Evolutionary conservation across 768 basidiomycete species (phyloP), one percentile per base, ranked within the genome.

Genomic region (Leccinum variicolor): DNA sequence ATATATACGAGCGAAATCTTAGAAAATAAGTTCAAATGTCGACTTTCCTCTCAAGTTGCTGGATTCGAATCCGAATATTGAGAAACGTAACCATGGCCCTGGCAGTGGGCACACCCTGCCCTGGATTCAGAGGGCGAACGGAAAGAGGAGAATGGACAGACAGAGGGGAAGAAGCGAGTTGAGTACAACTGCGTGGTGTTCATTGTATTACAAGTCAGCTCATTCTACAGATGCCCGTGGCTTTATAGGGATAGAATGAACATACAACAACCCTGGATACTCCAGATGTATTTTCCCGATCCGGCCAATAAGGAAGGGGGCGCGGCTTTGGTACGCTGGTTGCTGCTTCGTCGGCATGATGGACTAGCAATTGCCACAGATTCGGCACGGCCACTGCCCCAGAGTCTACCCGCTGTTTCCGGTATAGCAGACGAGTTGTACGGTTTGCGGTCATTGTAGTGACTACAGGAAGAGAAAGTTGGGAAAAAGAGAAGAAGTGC

Each of bases 251-350:
- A 25, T 17, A 19, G 34, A 23, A 36, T 60, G 55, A 11, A 64
- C 74, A 23, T 64, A 81, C 76, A 72, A 28, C 2, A 33, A 33
- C 75, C 76, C 52, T 74, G 71, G 13, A 84, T 74, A 29, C 76
- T 65, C 84, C 85, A 86, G 17, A 84, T 71, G 29, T 85, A 72
- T 59, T 83, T 79, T 61, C 84, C 75, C 26, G 76, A 55, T 17
- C 76, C 72, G 6, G 77, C 66, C 50, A 41, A 17, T 10, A 19
- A 1, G 39, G n/a, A 34, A 15, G 5, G 14, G 14, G 14, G 15
- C 6, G 14, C 2, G 14, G 33, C 33, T 14, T 6, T 34, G 15
- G 33, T 13, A 14, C 33, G 33, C n/a, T 17, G 9, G 39, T n/a
- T 19, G n/a, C 3, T 4, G n/a, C n/a, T n/a, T 15, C 15, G n/a